Conservation (phyloP, 108 stramenopile genomes). For the Skeletonema potamos region DNA sequence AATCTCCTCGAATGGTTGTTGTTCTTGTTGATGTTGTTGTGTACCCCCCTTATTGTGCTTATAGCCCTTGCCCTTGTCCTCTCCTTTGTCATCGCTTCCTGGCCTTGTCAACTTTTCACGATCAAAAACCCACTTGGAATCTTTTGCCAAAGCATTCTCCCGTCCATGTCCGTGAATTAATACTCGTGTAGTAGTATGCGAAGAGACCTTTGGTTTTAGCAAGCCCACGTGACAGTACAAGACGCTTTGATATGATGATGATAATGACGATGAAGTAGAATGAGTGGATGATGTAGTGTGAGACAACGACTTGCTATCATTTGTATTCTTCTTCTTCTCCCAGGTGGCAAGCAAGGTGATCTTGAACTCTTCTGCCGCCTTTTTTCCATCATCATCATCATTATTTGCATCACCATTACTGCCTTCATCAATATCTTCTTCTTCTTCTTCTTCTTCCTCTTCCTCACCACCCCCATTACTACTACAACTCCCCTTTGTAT, state of each 20-base stretch:
- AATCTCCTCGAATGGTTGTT: conserved; percentile 34
- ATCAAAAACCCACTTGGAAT: conserved; percentile 37
- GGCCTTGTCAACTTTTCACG: conserved; percentile 19
- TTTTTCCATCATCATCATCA: neutral
- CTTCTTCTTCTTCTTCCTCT: too few relatives aligned
- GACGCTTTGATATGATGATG: conserved; percentile 8
- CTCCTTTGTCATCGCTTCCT: neutral
- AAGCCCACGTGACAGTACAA: conserved; percentile 39
- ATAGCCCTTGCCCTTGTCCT: neutral
- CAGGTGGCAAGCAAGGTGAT: conserved; percentile 38
- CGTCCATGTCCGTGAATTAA: conserved; percentile 40
- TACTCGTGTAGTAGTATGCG: conserved; percentile 19
- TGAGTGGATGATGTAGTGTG: neutral
- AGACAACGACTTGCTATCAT: neutral
- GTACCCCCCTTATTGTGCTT: neutral
- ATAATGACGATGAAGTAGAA: too few relatives aligned
- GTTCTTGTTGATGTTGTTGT: too few relatives aligned
- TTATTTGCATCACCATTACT: neutral
- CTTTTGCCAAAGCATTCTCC: conserved; percentile 32
- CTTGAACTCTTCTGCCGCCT: conserved; percentile 22
- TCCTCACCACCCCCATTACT: too few relatives aligned
- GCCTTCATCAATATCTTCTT: neutral
- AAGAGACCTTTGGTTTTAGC: neutral
- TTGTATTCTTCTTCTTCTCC: conserved; percentile 3
- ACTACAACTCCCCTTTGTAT: too few relatives aligned